Conservation (phyloP, 2,329 filamentous ascomycete species). For the Fusarium devonianum region DNA sequence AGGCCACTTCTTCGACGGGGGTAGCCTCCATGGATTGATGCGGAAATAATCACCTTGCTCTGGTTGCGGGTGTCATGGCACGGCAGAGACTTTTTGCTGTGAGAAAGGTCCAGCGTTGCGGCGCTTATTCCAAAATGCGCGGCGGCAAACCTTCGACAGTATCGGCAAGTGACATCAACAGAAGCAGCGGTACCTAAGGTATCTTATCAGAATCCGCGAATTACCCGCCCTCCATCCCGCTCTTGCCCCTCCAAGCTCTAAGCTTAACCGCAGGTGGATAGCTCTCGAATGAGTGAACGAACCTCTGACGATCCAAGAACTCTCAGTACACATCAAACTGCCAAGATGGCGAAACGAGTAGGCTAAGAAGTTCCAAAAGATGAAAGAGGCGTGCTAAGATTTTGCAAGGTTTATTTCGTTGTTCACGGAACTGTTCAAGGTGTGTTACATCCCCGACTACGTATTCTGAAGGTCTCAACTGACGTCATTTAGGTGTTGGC, state of each 20-base stretch:
- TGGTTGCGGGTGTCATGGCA: neutral
- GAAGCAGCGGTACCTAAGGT: slow-evolving; percentile 7
- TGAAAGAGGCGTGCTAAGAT: slow-evolving; percentile 1
- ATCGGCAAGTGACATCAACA: slow-evolving; percentile 26
- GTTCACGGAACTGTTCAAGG: slow-evolving; percentile 77
- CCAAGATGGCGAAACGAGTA: slow-evolving; percentile 48
- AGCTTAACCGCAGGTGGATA: neutral
- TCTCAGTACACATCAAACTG: neutral
- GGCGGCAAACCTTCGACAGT: neutral
- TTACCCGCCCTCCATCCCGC: slow-evolving; percentile 4
- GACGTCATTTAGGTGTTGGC: slow-evolving; percentile 57
- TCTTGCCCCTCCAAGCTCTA: neutral
- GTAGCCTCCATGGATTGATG: slow-evolving; percentile 28
- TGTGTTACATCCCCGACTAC: slow-evolving; percentile 45
- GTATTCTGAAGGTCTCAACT: slow-evolving; percentile 25
- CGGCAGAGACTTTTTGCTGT: neutral
- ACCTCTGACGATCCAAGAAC: neutral
- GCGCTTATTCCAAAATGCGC: slow-evolving; percentile 5
- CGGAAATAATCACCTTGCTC: neutral
- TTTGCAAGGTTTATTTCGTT: slow-evolving; percentile 64
- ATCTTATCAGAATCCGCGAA: slow-evolving; percentile 26
- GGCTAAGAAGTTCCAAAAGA: neutral
- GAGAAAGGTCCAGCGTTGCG: neutral
- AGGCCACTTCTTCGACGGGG: slow-evolving; percentile 4
- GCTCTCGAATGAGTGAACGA: neutral